Base-by-base conservation (phyloP, 257 asterid species). In the Coffea canephora region DNA sequence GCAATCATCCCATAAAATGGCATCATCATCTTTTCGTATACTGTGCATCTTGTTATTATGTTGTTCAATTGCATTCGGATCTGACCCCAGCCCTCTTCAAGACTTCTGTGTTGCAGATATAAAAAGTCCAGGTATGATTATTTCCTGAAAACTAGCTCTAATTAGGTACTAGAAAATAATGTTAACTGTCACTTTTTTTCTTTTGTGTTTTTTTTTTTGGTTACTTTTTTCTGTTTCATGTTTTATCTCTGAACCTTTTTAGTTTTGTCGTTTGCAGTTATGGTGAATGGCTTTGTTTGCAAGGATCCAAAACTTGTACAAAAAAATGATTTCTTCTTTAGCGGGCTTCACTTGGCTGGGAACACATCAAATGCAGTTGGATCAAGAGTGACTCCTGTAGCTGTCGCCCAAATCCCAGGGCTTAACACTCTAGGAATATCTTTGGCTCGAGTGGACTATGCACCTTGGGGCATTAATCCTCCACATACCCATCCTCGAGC, bases 381-480 rank as follows among this genome's bases (percentile, higher is more conserved):
- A 39, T 57, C 71, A 6, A 8, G 6, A 31, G 71, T 75, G 16
- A 75, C 55, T 21, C 71, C 71, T 18, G 55, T 75, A 15, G 41
- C 11, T 12, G 79, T 75, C 21, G 27, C 54, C 15, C 79, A 75
- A 21, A 75, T 75, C 9, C 70, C 71, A 5, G 71, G 79, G 34
- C 57, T 75, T 8, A 75, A 75, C 71, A 75, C 79, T 31, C 79
- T 59, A 21, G 79, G 79, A 8, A 75, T 75, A 23, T 75, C 79
- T 21, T 25, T 59, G 57, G 79, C 23, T 9, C 79, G 69, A 19
- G 4, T 59, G 18, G 79, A 75, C 71, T 75, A 34, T 57, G 79
- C 79, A 39, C 79, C 39, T 1, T 64, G 69, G 69, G 69, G 69
- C 25, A n/a, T 64, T 64, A 64, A 64, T 11, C 76, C 76, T 57